These are phyloP conservation scores for Auricularia cornea DNA, from an alignment of 768 basidiomycete species.

Conservation along the genomic window DNA sequence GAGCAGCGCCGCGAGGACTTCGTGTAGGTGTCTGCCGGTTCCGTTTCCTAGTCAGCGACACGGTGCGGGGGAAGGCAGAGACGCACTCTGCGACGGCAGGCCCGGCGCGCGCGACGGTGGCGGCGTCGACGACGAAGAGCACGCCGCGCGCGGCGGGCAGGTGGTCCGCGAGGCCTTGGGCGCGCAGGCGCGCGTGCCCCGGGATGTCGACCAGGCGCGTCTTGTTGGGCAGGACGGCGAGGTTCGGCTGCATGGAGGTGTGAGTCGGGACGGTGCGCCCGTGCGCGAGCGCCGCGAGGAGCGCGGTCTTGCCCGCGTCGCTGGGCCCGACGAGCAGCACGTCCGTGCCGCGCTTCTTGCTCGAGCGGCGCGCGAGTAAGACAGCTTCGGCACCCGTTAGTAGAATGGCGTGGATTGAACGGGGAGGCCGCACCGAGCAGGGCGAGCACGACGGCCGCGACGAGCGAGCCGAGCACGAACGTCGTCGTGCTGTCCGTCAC, in stretches of 20 bases:
- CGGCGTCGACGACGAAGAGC: constrained; percentile 74
- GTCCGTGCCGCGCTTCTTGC: constrained; percentile 44
- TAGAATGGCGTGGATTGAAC: not conserved
- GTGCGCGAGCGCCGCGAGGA: constrained; percentile 55
- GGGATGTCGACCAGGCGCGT: constrained; percentile 66
- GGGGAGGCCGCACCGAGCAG: not conserved
- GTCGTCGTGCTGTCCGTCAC: not conserved
- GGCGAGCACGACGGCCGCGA: not conserved
- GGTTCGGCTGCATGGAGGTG: constrained; percentile 70
- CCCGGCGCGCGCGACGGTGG: constrained; percentile 68
- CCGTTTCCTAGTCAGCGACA: too few species aligned
- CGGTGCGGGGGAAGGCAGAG: too few species aligned
- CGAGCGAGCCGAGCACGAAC: not conserved
- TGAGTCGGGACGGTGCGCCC: constrained; percentile 57
- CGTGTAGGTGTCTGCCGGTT: too few species aligned
- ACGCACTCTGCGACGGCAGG: constrained; percentile 73
- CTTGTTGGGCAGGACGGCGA: constrained; percentile 36
- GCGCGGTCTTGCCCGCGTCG: constrained; percentile 75
- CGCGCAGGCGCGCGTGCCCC: constrained; percentile 75
- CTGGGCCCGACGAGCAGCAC: constrained; percentile 69
- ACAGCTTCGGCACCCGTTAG: constrained; percentile 14
- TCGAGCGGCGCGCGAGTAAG: constrained; percentile 34
- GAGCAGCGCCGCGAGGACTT: too few species aligned
- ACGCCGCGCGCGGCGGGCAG: constrained; percentile 54
- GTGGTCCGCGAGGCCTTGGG: constrained; percentile 56